Evolutionary conservation across 805 yeast species (phyloP), one percentile per base, ranked within the genome.

Genomic region (Kuraishia molischiana): DNA sequence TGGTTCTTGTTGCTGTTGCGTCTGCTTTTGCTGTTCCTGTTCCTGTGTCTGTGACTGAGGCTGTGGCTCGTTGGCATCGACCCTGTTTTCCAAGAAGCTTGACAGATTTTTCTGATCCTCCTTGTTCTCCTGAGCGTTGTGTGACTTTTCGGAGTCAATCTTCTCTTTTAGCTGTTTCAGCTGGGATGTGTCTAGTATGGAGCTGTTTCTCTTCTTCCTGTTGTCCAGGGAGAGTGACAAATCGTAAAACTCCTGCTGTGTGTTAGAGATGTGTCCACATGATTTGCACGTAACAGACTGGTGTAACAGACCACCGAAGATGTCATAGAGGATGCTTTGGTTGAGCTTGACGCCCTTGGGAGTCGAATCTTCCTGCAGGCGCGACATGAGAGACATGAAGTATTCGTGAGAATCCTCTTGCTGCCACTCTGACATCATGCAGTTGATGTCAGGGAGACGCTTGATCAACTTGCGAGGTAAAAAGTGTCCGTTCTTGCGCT

Each of bases 321-420:
- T 85, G 53, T 90, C 96, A 58, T 90, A 87, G 14, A 92, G 66
- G 26, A 90, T 78, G 39, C 94, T 81, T 45, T 79, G 70, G 46
- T 82, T 83, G 51, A 89, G 64, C 53, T 89, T 89, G 34, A 65
- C 70, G n/a, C 95, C 96, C 52, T 74, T 80, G 28, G 97, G 97
- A 1, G 92, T 86, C 10, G 85, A 72, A 54, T 89, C 97, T 53
- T 89, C 97, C 59, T 89, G 97, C 37, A 89, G 61, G 37, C 96
- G 64, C 5, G 90, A 76, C 69, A 89, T 71, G 43, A 89, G 64
- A 10, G 95, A 85, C 97, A 89, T 89, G 56, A 82, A 85, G 61
- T 89, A 92, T 60, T 92, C 98, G 59, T 92, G 98, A 1, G 95
- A 83, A 59, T 92, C 98, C 59, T 92, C 97, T 58, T 92, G 98